Base-by-base conservation (phyloP, 352 stramenopile species). In the Pythium myriotylum region DNA sequence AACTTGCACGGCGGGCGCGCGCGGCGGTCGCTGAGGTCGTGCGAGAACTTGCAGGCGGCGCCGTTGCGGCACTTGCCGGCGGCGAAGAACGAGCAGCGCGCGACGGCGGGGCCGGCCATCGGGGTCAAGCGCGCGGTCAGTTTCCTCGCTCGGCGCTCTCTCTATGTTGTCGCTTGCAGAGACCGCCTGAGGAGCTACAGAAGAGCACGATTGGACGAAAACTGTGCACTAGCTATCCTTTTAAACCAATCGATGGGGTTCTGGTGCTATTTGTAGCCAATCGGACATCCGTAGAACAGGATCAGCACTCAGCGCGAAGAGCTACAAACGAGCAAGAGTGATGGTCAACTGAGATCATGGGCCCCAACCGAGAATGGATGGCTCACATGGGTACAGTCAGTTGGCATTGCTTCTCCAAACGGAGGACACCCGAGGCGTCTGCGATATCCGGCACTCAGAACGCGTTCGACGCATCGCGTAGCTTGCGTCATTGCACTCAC, bases 51-150 rank as follows among this genome's bases (percentile, higher is more conserved):
- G 70, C 83, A 92, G 53, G 41, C 59, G n/a, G 54, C 73, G 42
- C 83, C 83, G 35, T 88, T 80, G 62, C 79, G 76, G 70, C 83
- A 92, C 65, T 88, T 89, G 16, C 83, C 83, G 13, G 68, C 64
- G 39, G 74, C 79, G 70, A 87, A 90, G 76, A 87, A 92, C 26
- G 59, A 72, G 69, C 83, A 92, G 29, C 76, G 76, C 29, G 66
- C 14, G 65, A 61, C 27, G 39, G 41, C 6, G 53, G 59, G n/a
- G 35, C 32, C 40, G 49, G 58, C 58, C 58, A 65, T 65, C 3
- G 29, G 43, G 35, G 9, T 8, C 20, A 20, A 33, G 54, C 13
- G 29, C 37, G 39, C 23, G 45, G 14, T 24, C 29, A 35, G 29
- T 35, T 35, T 35, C n/a, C n/a, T n/a, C n/a, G n/a, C n/a, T n/a